Evolutionary conservation across 768 basidiomycete genomes (phyloP).

Genomic region (Suillus luteus): DNA sequence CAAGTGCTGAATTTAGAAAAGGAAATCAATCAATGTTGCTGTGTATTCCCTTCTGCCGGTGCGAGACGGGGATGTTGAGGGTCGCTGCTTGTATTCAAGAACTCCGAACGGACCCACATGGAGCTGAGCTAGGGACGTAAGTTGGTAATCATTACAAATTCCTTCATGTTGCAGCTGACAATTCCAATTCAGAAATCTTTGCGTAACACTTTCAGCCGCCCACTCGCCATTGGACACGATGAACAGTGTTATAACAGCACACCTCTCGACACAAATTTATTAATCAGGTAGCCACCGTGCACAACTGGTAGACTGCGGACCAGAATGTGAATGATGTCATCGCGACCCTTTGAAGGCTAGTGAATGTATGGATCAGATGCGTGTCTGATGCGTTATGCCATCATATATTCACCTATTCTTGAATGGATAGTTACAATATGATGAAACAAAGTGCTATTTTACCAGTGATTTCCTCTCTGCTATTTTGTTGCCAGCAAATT

Average conservation of each 20-base stretch:
- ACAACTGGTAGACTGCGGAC: conserved; percentile 11
- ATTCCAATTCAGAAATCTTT: conserved; percentile 2
- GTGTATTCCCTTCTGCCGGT: not conserved
- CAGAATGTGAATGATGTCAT: not conserved
- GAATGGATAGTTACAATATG: conserved; percentile 8
- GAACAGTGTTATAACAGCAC: conserved; percentile 13
- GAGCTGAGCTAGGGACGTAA: too few species aligned
- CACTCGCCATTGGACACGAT: conserved; percentile 7
- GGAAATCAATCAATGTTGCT: not conserved
- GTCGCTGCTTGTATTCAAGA: not conserved
- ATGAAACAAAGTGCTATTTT: conserved; percentile 14
- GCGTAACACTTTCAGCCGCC: not conserved
- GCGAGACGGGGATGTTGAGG: not conserved
- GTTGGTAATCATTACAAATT: too few species aligned
- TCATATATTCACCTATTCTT: not conserved
- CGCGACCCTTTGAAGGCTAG: not conserved
- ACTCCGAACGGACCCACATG: not conserved
- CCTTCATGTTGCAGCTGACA: too few species aligned
- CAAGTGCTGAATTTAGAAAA: not conserved
- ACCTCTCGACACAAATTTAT: conserved; percentile 19
- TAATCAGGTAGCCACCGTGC: conserved; percentile 15
- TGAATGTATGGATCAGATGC: not conserved
- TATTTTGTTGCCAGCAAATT: not conserved
- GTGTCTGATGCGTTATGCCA: not conserved
- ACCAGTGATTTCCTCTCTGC: conserved; percentile 10